Evolutionary conservation across 1,284 basidiomycete genomes (phyloP).

Genomic region (Limonomyces culmigenus): DNA sequence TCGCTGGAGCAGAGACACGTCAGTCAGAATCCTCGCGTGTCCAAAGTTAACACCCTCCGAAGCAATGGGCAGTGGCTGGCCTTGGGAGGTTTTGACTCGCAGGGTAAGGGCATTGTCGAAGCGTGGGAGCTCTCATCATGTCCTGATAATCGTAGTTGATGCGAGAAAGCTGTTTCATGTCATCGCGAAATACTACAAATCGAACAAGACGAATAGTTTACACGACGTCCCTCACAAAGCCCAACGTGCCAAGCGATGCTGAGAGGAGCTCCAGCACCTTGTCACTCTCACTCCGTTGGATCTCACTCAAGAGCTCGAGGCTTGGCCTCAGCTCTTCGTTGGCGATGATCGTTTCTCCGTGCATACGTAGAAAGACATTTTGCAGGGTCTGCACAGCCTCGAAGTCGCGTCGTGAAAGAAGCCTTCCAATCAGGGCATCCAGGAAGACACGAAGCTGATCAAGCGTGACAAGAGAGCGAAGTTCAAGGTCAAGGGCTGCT

Average conservation of each 20-base stretch:
- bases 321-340: constrained; percentile 45
- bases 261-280: constrained; percentile 56
- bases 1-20: constrained; percentile 26
- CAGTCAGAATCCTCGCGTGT: constrained; percentile 19
- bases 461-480: constrained; percentile 63
- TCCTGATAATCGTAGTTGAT: too few species aligned
- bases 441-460: constrained; percentile 59
- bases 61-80: constrained; percentile 25
- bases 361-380: constrained; percentile 70
- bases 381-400: constrained; percentile 90
- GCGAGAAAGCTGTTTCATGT: too few species aligned
- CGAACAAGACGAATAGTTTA: constrained; percentile 8
- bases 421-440: constrained; percentile 53
- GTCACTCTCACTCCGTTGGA: constrained; percentile 59
- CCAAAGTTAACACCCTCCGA: constrained; percentile 47
- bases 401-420: constrained; percentile 76
- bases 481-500: constrained; percentile 80
- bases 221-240: constrained; percentile 41
- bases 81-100: constrained; percentile 40
- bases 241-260: constrained; percentile 52
- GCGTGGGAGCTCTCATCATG: neutral
- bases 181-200: too few species aligned
- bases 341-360: constrained; percentile 66
- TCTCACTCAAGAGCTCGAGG: constrained; percentile 38
- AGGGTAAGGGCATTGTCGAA: constrained; percentile 34